Evolutionary conservation across 306 rosid species (phyloP).

Genomic region (Cucurbita argyrosperma): DNA sequence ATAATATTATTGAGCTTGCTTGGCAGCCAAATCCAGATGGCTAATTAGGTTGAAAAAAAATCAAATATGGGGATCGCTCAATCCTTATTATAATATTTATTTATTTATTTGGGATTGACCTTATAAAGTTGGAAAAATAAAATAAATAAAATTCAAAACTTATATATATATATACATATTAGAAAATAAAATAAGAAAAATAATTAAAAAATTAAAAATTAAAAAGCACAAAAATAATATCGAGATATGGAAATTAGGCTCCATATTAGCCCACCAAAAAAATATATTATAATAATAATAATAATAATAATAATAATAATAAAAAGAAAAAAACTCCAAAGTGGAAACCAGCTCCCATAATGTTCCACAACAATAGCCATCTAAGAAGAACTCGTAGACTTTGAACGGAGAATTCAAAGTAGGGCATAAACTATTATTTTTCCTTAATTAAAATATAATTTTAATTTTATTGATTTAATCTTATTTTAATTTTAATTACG

Average conservation of each 20-base stretch:
- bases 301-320: not conserved
- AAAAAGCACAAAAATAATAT: not conserved
- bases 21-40: not conserved
- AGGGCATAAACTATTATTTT: too few species aligned
- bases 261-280: not conserved
- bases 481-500: too few species aligned
- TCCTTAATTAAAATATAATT: not conserved
- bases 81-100: not conserved
- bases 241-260: not conserved
- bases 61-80: not conserved
- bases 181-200: too few species aligned
- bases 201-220: not conserved
- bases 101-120: not conserved
- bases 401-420: not conserved
- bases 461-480: too few species aligned
- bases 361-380: not conserved
- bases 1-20: not conserved
- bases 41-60: not conserved
- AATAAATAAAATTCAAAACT: not conserved
- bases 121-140: not conserved
- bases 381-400: not conserved
- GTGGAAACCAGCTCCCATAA: not conserved
- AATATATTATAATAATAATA: too few species aligned
- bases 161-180: too few species aligned
- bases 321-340: not conserved